Conservation (phyloP, 1,284 basidiomycete genomes). For the Tilletia walkeri region DNA sequence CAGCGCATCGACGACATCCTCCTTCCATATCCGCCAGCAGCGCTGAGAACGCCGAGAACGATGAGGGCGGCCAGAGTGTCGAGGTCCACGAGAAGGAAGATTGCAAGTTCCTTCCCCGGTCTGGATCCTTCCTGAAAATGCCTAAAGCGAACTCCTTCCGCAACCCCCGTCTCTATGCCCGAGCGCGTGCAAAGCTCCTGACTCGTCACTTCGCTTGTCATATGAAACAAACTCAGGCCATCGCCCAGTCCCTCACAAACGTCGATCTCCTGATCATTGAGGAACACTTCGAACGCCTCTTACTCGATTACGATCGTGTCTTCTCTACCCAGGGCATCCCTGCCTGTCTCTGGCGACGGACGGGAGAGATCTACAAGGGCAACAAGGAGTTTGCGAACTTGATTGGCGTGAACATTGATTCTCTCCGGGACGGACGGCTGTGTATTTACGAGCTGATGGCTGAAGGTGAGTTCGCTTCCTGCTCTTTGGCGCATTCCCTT, state of each 20-base stretch:
- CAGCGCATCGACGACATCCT: too few relatives aligned
- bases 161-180: too few relatives aligned
- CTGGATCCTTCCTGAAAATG: too few relatives aligned
- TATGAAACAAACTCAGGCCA: constrained; percentile 21
- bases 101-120: too few relatives aligned
- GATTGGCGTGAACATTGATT: constrained; percentile 76
- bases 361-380: constrained; percentile 97
- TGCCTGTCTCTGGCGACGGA: constrained; percentile 89
- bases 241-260: constrained; percentile 83
- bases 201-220: too few relatives aligned
- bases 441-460: constrained; percentile 86
- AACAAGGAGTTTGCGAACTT: constrained; percentile 91
- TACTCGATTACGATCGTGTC: constrained; percentile 92
- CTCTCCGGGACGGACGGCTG: constrained; percentile 80
- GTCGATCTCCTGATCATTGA: constrained; percentile 84
- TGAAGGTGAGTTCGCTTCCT: constrained; percentile 29
- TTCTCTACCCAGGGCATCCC: constrained; percentile 78
- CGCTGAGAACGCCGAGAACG: too few relatives aligned
- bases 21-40: too few relatives aligned
- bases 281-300: constrained; percentile 89
- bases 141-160: too few relatives aligned
- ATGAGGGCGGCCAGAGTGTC: too few relatives aligned
- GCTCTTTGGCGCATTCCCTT: too few relatives aligned
- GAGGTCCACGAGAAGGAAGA: too few relatives aligned
- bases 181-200: too few relatives aligned